Evolutionary conservation across 2,329 filamentous ascomycete genomes (phyloP).

Genomic region (Arthrobotrys entomopaga): DNA sequence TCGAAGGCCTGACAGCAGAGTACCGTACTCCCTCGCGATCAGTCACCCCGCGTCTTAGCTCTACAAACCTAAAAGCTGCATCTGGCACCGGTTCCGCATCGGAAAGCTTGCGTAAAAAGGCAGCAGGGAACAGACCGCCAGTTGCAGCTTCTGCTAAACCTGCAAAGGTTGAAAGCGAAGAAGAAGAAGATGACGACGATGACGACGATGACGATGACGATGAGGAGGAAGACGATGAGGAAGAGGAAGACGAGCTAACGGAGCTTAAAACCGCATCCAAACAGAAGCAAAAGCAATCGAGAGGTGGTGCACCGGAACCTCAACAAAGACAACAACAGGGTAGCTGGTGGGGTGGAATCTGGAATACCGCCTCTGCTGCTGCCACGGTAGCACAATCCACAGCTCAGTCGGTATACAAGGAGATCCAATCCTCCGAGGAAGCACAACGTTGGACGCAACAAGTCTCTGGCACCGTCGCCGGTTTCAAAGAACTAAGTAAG

Average conservation of each 20-base stretch:
- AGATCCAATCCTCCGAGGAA: constrained; percentile 96
- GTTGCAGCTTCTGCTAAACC: constrained; percentile 14
- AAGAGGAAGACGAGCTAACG: constrained; percentile 32
- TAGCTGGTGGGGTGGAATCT: constrained; percentile 88
- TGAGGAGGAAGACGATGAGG: constrained; percentile 43
- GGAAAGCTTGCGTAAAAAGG: constrained; percentile 58
- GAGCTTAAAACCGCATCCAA: constrained; percentile 49
- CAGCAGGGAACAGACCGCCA: constrained; percentile 58
- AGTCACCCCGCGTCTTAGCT: constrained; percentile 75
- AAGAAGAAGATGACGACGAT: constrained; percentile 63
- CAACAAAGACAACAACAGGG: constrained; percentile 66
- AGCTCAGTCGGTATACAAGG: constrained; percentile 91
- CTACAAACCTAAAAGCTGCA: constrained; percentile 59
- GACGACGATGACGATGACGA: constrained; percentile 63
- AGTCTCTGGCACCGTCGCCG: constrained; percentile 86
- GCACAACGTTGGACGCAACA: constrained; percentile 96
- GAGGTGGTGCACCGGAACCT: constrained; percentile 56
- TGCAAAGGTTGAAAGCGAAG: constrained; percentile 58
- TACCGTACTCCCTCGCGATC: constrained; percentile 74
- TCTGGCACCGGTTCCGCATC: constrained; percentile 62
- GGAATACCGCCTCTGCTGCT: constrained; percentile 77
- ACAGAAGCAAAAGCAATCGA: constrained; percentile 2
- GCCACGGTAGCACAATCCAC: constrained; percentile 64
- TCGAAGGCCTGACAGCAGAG: constrained; percentile 80
- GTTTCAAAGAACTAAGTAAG: constrained; percentile 78